Conservation (phyloP, 75 land plant genomes). For the Chamaecyparis obtusa region DNA sequence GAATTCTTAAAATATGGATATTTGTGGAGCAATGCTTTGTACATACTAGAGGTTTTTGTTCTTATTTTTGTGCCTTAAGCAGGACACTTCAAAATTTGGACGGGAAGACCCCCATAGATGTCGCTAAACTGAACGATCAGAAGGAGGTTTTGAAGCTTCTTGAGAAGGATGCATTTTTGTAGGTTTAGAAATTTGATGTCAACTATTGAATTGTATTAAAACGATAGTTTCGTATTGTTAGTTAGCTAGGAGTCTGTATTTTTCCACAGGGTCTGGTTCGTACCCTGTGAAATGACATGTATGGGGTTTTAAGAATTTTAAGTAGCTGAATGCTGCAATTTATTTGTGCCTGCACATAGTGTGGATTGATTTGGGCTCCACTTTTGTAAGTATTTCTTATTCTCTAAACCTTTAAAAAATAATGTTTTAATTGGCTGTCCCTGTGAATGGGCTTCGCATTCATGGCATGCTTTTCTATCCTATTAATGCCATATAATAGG, state of each 20-base stretch:
- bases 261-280: neutral
- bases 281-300: neutral
- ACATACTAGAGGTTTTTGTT: neutral
- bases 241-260: neutral
- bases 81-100: slow-evolving; percentile 43
- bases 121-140: slow-evolving; percentile 46
- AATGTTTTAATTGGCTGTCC: neutral
- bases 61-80: slow-evolving; percentile 12
- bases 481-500: neutral
- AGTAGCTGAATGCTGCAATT: neutral
- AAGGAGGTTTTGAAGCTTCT: slow-evolving; percentile 33
- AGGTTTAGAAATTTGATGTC: neutral
- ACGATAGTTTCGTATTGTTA: neutral
- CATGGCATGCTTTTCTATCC: neutral
- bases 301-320: neutral
- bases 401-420: no score
- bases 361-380: neutral
- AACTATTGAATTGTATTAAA: neutral
- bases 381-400: neutral
- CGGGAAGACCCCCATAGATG: slow-evolving; percentile 45
- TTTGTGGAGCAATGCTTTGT: neutral
- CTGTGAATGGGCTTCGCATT: neutral
- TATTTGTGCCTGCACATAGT: neutral
- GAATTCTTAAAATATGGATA: neutral
- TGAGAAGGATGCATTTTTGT: slow-evolving; percentile 47